phyloP scores from a whole-genome alignment of 2,329 filamentous ascomycete species.

The Pseudomassariella vexata region DNA sequence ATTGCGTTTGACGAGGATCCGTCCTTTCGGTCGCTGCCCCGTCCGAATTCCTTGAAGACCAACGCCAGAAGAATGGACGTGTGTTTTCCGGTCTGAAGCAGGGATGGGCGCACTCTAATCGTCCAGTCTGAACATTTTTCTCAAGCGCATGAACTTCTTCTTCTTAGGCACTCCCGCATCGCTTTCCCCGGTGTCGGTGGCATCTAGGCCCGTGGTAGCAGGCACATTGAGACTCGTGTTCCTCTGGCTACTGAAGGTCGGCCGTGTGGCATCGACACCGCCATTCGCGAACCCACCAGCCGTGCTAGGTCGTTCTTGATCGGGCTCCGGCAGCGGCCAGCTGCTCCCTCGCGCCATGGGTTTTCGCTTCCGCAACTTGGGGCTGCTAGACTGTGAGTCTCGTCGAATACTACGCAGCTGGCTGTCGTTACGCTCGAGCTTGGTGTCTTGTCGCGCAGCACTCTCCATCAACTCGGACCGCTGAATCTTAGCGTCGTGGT shows the following conservation, averaged over 20 bases:
- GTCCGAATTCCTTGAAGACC: too few relatives aligned
- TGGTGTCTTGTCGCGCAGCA: conserved; percentile 56
- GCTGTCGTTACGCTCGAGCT: conserved; percentile 51
- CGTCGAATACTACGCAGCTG: conserved; percentile 43
- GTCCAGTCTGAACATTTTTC: conserved; percentile 56
- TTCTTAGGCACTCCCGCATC: conserved; percentile 34
- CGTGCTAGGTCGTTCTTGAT: conserved; percentile 17
- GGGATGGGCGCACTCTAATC: conserved; percentile 30
- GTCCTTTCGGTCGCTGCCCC: neutral
- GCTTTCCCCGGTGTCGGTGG: conserved; percentile 32
- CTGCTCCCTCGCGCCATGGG: conserved; percentile 31
- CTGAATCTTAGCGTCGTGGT: conserved; percentile 44
- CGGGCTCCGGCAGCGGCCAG: conserved; percentile 42
- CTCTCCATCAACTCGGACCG: conserved; percentile 49
- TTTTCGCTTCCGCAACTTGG: conserved; percentile 41
- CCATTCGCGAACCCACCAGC: conserved; percentile 24
- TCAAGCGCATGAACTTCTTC: conserved; percentile 64
- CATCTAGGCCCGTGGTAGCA: too few relatives aligned
- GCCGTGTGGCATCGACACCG: conserved; percentile 7
- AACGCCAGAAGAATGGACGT: neutral
- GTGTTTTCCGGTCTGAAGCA: neutral
- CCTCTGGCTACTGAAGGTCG: conserved; percentile 13
- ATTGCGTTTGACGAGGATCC: neutral
- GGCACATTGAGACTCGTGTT: conserved; percentile 21
- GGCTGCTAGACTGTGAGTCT: conserved; percentile 23